Base-by-base conservation (phyloP, 768 basidiomycete genomes). In the Chalciporus pseudorubinellus region DNA sequence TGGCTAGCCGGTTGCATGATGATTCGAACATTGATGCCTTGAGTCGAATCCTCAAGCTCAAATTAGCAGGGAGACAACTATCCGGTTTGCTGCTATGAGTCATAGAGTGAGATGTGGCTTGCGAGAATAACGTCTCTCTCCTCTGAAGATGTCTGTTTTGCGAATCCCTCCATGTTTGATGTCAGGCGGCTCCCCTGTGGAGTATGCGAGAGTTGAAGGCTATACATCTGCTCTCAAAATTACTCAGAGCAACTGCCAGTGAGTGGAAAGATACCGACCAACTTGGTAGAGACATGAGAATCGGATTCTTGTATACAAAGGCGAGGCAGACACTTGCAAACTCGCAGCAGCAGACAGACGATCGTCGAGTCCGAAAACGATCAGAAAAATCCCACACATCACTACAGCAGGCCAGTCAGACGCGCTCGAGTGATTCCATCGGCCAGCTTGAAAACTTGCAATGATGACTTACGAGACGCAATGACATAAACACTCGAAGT, bases 401-500 rank as follows among this genome's bases (percentile, higher is more conserved):
- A 36, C 34, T n/a, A 10, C 13, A 34, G 14, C 33, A n/a, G 3
- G 33, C 3, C n/a, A n/a, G 34, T 5, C n/a, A 8, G 3, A n/a
- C 1, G 34, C n/a, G 9, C n/a, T 36, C 9, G n/a, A n/a, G 14
- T 5, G 4, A 7, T 11, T 31, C 29, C n/a, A n/a, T 36, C 16
- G 2, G n/a, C n/a, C 14, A 36, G 34, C 34, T n/a, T 16, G 4
- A 16, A n/a, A 16, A 36, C 2, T 36, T n/a, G 10, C 2, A n/a
- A 36, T 36, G 16, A 52, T 24, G 53, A 26, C 29, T 46, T 31
- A 77, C 77, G 53, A 46, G 74, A 73, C 10, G 77, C 57, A 6
- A 76, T 51, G 40, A 74, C 51, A 56, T 76, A 78, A 1, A 75
- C 74, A 72, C 74, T 74, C 4, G 71, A 75, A 9, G 76, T 60